A percentile compares a stretch with the other conserved stretches of the same genome.
phyloP scores from a whole-genome alignment of 2,329 filamentous ascomycete genomes.

The Aureobasidium sp. region DNA sequence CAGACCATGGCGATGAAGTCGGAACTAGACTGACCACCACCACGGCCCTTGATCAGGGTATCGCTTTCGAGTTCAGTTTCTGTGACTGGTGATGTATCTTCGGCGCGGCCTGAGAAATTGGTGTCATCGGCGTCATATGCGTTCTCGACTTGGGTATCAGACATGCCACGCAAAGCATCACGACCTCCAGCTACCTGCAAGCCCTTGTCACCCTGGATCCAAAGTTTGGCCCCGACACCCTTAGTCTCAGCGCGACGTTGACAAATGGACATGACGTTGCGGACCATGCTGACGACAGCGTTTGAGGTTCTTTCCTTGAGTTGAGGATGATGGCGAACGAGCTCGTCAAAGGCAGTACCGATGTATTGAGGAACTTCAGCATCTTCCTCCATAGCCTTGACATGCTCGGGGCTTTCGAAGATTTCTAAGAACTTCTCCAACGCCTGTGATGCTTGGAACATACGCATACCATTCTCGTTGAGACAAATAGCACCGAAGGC shows the following conservation, averaged over 20 bases:
- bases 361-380: slow-evolving; percentile 64
- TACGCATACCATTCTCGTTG: slow-evolving; percentile 76
- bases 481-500: slow-evolving; percentile 92
- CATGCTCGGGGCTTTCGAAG: slow-evolving; percentile 87
- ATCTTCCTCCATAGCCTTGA: slow-evolving; percentile 75
- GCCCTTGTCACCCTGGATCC: slow-evolving; percentile 53
- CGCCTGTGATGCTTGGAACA: slow-evolving; percentile 77
- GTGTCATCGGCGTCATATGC: slow-evolving; percentile 3
- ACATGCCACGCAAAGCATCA: slow-evolving; percentile 32
- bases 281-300: slow-evolving; percentile 83
- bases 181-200: slow-evolving; percentile 53
- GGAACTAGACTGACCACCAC: slow-evolving; percentile 18
- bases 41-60: slow-evolving; percentile 10
- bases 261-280: slow-evolving; percentile 69
- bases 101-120: neutral
- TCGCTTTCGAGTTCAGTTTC: slow-evolving; percentile 17
- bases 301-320: slow-evolving; percentile 74
- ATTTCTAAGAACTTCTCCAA: slow-evolving; percentile 87
- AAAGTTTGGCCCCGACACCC: slow-evolving; percentile 73
- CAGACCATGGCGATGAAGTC: slow-evolving; percentile 58
- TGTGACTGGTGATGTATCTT: neutral
- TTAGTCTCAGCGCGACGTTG: slow-evolving; percentile 60
- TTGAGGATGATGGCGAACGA: slow-evolving; percentile 85
- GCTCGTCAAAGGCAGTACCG: slow-evolving; percentile 83
- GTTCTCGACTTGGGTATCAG: neutral